Base-by-base conservation (phyloP, 2,329 filamentous ascomycete species). In the Magnaporthiopsis rhizophila region DNA sequence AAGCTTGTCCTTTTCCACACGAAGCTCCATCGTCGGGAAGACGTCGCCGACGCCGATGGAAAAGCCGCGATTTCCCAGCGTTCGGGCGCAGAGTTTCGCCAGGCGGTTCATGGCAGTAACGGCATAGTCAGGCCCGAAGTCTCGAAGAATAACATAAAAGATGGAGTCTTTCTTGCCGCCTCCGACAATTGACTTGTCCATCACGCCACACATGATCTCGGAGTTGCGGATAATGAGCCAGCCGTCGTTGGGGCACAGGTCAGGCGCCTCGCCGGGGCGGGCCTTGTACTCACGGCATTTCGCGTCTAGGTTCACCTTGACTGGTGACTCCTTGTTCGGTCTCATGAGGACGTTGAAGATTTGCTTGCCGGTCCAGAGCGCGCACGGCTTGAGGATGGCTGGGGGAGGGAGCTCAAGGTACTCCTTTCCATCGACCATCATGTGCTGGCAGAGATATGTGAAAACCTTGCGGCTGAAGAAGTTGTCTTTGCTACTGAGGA, bases 181-280 rank as follows among this genome's bases (percentile, higher is more conserved):
- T 69, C 95, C 95, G n/a, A 99, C 91, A 0, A 93, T 98, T 1
- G 91, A 90, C 77, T 99, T 99, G 80, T 99, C 95, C 92, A 98
- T 97, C 66, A 89, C 86, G 66, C 95, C 95, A 72, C 94, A 98
- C 91, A 99, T 96, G 67, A 98, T 88, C 74, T 97, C 93, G 0
- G 94, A 98, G 73, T 99, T 98, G 65, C 94, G 90, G 67, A 99
- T 89, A 18, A 97, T 92, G 12, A 99, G 81, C 84, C 91, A 98
- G 9, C 89, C 88, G 74, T 99, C 95, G 69, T 95, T 91, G 21
- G 90, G 86, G 71, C 94, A 91, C 78, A 96, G 88, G 68, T 91
- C 88, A 1, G 88, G 86, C 59, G 76, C 78, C 66, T 79, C 79
- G 1, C 83, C 84, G 0, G 83, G 77, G 3, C 81, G 81, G n/a